These are phyloP conservation scores for Brassica nigra DNA, from an alignment of 345 rosid species.

Conservation along the genomic window DNA sequence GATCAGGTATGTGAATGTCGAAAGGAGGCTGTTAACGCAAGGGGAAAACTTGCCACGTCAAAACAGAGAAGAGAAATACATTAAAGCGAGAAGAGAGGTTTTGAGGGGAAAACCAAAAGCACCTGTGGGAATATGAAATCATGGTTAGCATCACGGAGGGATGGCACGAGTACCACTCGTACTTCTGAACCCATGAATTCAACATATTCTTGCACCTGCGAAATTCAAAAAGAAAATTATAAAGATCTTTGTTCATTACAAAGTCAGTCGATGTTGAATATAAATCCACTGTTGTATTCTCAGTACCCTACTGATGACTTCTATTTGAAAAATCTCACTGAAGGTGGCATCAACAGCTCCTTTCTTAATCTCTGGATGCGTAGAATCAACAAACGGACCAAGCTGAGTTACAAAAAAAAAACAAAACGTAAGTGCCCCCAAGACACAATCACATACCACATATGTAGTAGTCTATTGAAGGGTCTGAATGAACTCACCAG, in stretches of 20 bases:
- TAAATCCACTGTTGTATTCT: background rate
- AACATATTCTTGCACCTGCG: conserved; percentile 83
- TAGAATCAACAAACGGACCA: conserved; percentile 91
- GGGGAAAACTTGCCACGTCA: background rate
- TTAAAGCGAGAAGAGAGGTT: background rate
- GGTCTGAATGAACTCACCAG: conserved; percentile 50
- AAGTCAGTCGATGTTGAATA: background rate
- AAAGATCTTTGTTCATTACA: background rate
- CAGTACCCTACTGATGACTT: conserved; percentile 70
- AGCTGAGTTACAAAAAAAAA: conserved; percentile 49
- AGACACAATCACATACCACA: conserved; percentile 2
- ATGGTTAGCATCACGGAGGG: conserved; percentile 86
- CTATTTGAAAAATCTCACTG: conserved; percentile 64
- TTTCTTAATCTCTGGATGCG: conserved; percentile 81
- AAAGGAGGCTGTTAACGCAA: conserved; percentile 71
- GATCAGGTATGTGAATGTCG: conserved; percentile 52
- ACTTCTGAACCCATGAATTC: conserved; percentile 74
- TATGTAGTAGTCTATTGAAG: background rate
- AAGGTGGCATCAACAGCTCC: conserved; percentile 61
- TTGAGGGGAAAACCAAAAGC: conserved; percentile 18
- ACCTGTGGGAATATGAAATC: conserved; percentile 98
- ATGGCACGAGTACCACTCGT: conserved; percentile 73
- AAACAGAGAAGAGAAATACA: background rate
- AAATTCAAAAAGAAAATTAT: conserved; percentile 1
- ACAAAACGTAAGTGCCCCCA: background rate